Percentiles rank a stretch among this genome's conserved stretches.
Evolutionary conservation across 192 early-diverging fungal species (phyloP).

Genomic region (Endogone sp.): DNA sequence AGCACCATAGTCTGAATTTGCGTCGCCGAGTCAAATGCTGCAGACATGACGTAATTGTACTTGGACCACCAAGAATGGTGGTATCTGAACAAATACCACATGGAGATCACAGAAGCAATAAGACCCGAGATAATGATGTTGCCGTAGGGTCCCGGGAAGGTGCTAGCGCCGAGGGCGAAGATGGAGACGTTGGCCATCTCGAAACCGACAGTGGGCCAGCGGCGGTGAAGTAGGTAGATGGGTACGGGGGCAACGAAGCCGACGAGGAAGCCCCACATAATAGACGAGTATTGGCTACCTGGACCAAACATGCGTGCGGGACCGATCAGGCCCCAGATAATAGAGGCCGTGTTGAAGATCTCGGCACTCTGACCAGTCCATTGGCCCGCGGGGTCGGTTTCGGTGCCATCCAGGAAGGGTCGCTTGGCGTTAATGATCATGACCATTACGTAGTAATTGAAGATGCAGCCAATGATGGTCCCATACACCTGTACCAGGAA

Average conservation of each 20-base stretch:
- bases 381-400: constrained; percentile 39
- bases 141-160: background rate
- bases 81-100: constrained; percentile 46
- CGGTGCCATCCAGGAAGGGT: constrained; percentile 33
- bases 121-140: background rate
- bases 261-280: constrained; percentile 45
- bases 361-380: constrained; percentile 19
- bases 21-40: constrained; percentile 52
- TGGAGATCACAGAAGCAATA: constrained; percentile 26
- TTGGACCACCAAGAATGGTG: constrained; percentile 53
- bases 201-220: constrained; percentile 33
- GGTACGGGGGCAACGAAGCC: constrained; percentile 47
- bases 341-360: constrained; percentile 51
- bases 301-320: constrained; percentile 52
- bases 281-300: constrained; percentile 31
- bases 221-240: constrained; percentile 43
- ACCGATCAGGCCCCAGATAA: constrained; percentile 63
- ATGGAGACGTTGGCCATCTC: constrained; percentile 45
- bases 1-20: constrained; percentile 42
- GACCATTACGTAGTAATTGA: constrained; percentile 22
- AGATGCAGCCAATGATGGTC: constrained; percentile 34
- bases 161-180: background rate
- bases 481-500: constrained; percentile 44
- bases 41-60: constrained; percentile 70
- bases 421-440: constrained; percentile 36